phyloP scores from a whole-genome alignment of 768 basidiomycete species.

The Lactarius hengduanensis region DNA sequence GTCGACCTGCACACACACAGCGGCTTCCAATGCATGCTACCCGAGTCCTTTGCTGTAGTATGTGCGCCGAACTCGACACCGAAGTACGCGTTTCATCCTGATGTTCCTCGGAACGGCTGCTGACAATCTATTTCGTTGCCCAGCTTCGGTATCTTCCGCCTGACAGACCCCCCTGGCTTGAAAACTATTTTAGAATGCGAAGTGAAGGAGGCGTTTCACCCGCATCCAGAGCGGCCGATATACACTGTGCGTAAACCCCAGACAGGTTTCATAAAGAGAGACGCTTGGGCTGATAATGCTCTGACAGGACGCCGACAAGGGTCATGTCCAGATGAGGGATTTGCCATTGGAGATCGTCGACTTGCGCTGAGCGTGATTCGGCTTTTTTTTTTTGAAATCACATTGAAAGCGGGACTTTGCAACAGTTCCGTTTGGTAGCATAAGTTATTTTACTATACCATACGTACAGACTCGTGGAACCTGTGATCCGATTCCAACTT shows the following conservation, averaged over 20 bases:
- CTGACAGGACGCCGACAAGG: constrained; percentile 75
- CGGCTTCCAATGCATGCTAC: constrained; percentile 85
- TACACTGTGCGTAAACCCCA: constrained; percentile 65
- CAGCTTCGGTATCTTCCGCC: constrained; percentile 85
- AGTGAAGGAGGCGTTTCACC: constrained; percentile 79
- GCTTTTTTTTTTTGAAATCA: constrained; percentile 2
- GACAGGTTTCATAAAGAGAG: neutral
- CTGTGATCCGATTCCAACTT: constrained; percentile 12
- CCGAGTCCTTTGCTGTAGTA: constrained; percentile 90
- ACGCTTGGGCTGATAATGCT: neutral
- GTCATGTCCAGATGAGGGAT: constrained; percentile 79
- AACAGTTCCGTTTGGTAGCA: constrained; percentile 10
- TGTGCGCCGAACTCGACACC: constrained; percentile 81
- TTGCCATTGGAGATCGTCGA: constrained; percentile 81
- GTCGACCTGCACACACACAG: constrained; percentile 91
- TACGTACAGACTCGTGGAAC: neutral
- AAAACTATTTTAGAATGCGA: constrained; percentile 66
- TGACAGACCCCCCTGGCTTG: constrained; percentile 86
- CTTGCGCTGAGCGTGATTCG: constrained; percentile 45
- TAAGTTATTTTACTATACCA: constrained; percentile 9
- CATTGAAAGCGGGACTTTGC: constrained; percentile 12
- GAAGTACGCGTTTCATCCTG: constrained; percentile 46
- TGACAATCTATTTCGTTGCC: neutral
- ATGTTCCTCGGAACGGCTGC: neutral
- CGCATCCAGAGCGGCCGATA: constrained; percentile 79